Evolutionary conservation across 2,329 filamentous ascomycete species (phyloP), one percentile per base, ranked within the genome.

Genomic region (Colletotrichum sp.): DNA sequence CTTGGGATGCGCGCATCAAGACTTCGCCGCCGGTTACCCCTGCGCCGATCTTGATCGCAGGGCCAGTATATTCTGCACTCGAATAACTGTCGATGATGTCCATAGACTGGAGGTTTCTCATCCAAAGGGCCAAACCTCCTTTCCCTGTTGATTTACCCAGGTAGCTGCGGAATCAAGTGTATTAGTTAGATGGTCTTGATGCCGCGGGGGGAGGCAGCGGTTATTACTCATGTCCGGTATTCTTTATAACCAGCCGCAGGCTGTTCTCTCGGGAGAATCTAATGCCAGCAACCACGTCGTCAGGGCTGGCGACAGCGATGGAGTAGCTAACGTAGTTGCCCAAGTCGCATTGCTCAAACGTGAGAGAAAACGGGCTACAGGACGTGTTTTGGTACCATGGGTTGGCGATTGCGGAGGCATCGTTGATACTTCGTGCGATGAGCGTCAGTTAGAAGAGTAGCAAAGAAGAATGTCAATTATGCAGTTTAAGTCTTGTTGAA

Each of bases 141-240:
- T 14, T 21, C 13, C 52, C 52, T 21, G 52, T 57, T 24, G n/a
- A 21, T 24, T 57, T 57, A 24, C 52, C 52, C 52, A 57, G n/a
- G 14, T 21, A 55, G 68, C 59, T 66, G 21, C n/a, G 9, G 48
- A 55, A 77, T 85, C 85, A 43, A 57, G 32, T 43, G 28, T 14
- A 30, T 36, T 8, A 71, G 48, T 26, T 68, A 28, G 24, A 80
- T 72, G 39, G 77, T 71, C 60, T 81, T 79, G 9, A 26, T n/a
- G n/a, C 82, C 78, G 57, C 83, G 83, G 24, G 79, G 79, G 3
- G 84, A 85, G 24, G 14, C 21, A 21, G 52, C 4, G 10, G 10
- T 14, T 24, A 21, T 24, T 57, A 89, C 78, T 91, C 89, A 79
- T 92, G 90, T 2, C 90, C 90, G 0, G 90, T 92, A 77, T 91